These are phyloP conservation scores for Arthrobotrys musiformis DNA, from an alignment of 2,329 filamentous ascomycete genomes.

Conservation along the genomic window DNA sequence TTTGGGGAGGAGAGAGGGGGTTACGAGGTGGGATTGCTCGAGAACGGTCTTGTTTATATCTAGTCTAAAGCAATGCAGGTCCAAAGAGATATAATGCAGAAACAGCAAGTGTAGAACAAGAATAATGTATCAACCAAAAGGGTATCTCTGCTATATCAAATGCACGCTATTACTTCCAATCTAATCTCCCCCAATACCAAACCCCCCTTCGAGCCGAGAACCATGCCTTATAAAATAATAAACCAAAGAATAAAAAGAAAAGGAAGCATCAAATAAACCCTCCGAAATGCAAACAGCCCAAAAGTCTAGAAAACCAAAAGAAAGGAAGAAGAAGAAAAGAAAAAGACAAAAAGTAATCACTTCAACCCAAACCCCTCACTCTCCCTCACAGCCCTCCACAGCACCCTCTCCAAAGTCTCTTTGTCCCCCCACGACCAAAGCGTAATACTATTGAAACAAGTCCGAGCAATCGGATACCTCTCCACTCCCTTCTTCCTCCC, in stretches of 20 bases:
- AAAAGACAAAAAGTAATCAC: conserved; percentile 63
- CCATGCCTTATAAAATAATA: not conserved
- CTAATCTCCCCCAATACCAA: too few species aligned
- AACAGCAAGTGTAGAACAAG: not conserved
- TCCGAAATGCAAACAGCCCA: not conserved
- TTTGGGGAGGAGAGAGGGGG: too few species aligned
- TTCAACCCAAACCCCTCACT: conserved; percentile 94
- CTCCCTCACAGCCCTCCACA: conserved; percentile 88
- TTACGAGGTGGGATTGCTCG: too few species aligned
- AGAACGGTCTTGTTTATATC: too few species aligned
- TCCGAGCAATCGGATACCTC: conserved; percentile 84
- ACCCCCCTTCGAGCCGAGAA: too few species aligned
- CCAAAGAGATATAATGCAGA: not conserved
- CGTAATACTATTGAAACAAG: conserved; percentile 87
- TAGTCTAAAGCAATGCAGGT: too few species aligned
- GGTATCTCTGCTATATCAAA: conserved; percentile 6
- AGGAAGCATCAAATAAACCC: not conserved
- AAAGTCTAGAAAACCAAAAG: not conserved
- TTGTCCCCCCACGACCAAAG: conserved; percentile 77
- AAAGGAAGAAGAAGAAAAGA: not conserved
- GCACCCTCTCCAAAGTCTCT: conserved; percentile 74
- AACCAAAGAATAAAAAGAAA: not conserved
- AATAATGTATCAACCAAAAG: not conserved
- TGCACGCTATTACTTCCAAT: too few species aligned
- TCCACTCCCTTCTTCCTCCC: conserved; percentile 72